phyloP scores from a whole-genome alignment of 2,329 filamentous ascomycete genomes.

The Aspergillus japonicus region DNA sequence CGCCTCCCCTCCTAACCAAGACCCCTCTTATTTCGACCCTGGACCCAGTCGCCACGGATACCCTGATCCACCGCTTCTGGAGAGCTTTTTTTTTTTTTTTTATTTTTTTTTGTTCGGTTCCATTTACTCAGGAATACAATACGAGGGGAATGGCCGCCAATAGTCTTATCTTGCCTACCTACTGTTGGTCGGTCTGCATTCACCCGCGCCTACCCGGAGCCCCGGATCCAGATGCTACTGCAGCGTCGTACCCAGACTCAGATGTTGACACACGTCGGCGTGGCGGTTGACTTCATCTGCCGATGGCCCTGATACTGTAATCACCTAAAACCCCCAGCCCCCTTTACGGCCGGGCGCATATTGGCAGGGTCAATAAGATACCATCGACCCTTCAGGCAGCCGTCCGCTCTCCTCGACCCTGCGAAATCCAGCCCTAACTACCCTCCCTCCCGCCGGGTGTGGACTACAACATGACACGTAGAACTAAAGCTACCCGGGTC shows the following conservation, averaged over 20 bases:
- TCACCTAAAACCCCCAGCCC: not conserved
- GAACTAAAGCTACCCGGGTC: not conserved
- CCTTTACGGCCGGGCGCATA: not conserved
- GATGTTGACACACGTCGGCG: not conserved
- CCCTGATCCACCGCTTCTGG: not conserved
- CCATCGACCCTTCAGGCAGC: not conserved
- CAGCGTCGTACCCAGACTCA: not conserved
- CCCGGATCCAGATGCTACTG: not conserved
- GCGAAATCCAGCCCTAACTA: not conserved
- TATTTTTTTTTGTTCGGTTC: not conserved
- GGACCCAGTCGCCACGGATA: not conserved
- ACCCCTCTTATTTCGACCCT: not conserved
- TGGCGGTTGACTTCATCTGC: not conserved
- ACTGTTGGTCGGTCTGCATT: conserved; percentile 14
- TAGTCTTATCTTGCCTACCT: conserved; percentile 7
- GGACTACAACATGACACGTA: not conserved
- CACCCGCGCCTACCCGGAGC: conserved; percentile 7
- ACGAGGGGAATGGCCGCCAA: conserved; percentile 22
- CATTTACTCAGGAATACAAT: conserved; percentile 9
- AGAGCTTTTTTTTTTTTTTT: not conserved
- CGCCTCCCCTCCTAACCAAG: not conserved
- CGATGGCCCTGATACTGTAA: not conserved
- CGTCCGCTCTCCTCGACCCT: not conserved
- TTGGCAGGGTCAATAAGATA: not conserved
- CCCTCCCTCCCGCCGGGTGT: not conserved